phyloP scores from a whole-genome alignment of 768 basidiomycete genomes.

The Botryobasidium botryosum region DNA sequence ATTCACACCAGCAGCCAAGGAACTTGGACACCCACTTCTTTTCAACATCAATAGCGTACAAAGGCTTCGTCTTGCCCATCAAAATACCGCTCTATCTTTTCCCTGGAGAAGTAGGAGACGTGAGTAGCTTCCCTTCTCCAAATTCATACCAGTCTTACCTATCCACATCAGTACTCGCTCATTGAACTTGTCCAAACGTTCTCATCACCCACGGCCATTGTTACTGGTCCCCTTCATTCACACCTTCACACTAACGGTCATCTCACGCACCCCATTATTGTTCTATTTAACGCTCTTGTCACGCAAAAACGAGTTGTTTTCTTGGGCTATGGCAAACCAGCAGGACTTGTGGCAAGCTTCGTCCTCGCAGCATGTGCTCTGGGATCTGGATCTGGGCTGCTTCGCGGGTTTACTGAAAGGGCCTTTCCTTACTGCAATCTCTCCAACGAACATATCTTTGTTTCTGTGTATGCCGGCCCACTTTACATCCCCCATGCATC shows the following conservation, averaged over 20 bases:
- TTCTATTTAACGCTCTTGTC: slow-evolving; percentile 89
- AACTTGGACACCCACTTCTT: slow-evolving; percentile 90
- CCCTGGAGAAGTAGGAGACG: slow-evolving; percentile 92
- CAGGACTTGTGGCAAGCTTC: slow-evolving; percentile 76
- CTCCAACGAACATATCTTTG: slow-evolving; percentile 31
- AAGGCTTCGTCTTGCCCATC: slow-evolving; percentile 67
- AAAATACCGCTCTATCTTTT: slow-evolving; percentile 81
- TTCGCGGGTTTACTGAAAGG: slow-evolving; percentile 77
- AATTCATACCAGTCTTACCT: background rate
- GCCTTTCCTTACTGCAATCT: slow-evolving; percentile 94
- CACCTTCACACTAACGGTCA: slow-evolving; percentile 87
- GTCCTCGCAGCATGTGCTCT: slow-evolving; percentile 91
- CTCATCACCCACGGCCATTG: slow-evolving; percentile 36
- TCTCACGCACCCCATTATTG: slow-evolving; percentile 82
- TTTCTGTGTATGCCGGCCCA: slow-evolving; percentile 48
- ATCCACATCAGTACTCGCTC: slow-evolving; percentile 66
- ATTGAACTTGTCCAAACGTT: slow-evolving; percentile 83
- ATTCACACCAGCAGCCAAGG: slow-evolving; percentile 29
- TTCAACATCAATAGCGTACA: slow-evolving; percentile 71
- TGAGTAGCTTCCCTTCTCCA: slow-evolving; percentile 27
- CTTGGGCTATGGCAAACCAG: slow-evolving; percentile 76
- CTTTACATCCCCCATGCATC: background rate
- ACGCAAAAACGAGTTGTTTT: slow-evolving; percentile 96
- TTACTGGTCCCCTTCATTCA: slow-evolving; percentile 67
- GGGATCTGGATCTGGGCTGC: slow-evolving; percentile 74